A percentile compares a stretch with the other conserved stretches of the same genome.
These are phyloP conservation scores for Sclerotinia minor DNA, from an alignment of 2,329 filamentous ascomycete genomes.

Conservation along the genomic window DNA sequence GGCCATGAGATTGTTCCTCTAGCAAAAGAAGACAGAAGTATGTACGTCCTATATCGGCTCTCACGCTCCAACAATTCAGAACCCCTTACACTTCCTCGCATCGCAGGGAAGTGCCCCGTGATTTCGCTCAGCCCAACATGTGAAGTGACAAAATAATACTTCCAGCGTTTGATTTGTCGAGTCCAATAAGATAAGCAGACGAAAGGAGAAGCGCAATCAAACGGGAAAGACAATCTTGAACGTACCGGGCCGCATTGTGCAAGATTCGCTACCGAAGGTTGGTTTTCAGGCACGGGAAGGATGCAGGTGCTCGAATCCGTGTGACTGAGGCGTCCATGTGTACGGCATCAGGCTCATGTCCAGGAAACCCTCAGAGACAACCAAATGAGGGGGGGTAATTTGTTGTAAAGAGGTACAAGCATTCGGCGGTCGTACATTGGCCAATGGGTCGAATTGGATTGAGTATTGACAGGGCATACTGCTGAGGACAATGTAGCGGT, in stretches of 20 bases:
- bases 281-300: slow-evolving; percentile 6
- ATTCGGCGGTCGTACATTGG: not conserved
- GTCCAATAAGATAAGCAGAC: not conserved
- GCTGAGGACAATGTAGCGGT: slow-evolving; percentile 3
- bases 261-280: slow-evolving; percentile 18
- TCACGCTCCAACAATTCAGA: not conserved
- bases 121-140: not conserved
- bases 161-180: not conserved
- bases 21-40: not conserved
- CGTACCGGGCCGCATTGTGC: slow-evolving; percentile 9
- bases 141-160: not conserved
- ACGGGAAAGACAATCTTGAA: not conserved
- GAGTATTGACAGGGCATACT: slow-evolving; percentile 1
- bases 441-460: not conserved
- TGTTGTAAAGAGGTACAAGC: not conserved
- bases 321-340: not conserved
- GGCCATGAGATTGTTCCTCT: not conserved
- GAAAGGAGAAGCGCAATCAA: slow-evolving; percentile 11
- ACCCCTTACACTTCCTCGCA: too few species aligned
- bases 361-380: not conserved
- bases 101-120: not conserved
- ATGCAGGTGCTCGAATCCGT: not conserved
- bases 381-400: not conserved
- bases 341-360: not conserved
- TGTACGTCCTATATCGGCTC: too few species aligned